Percentiles rank a stretch among this genome's conserved stretches.
phyloP scores from a whole-genome alignment of 2,329 filamentous ascomycete genomes.

The Venturia asperata region DNA sequence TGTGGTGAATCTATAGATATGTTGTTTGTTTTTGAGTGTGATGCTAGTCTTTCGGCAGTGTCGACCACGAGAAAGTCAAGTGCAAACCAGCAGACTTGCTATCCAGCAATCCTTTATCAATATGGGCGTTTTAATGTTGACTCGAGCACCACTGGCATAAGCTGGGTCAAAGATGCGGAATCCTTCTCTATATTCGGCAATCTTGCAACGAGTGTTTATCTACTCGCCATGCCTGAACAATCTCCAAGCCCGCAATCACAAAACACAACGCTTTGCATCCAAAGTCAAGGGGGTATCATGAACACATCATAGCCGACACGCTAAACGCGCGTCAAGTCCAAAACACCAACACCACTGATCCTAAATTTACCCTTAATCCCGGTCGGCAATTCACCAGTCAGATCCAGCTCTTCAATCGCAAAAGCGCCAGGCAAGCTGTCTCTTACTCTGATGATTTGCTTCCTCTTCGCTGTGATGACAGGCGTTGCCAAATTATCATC shows the following conservation, averaged over 20 bases:
- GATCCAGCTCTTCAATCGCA: conserved; percentile 14
- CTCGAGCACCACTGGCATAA: neutral
- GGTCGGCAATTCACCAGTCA: conserved; percentile 3
- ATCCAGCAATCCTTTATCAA: neutral
- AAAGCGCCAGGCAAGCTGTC: conserved; percentile 17
- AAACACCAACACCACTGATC: conserved; percentile 14
- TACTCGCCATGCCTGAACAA: neutral
- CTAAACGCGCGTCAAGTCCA: conserved; percentile 18
- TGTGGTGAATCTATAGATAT: neutral
- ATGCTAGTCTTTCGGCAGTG: neutral
- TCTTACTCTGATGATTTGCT: conserved; percentile 16
- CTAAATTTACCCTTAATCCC: neutral
- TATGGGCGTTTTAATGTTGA: neutral
- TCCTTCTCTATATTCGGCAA: neutral
- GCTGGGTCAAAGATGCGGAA: neutral
- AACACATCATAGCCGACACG: neutral
- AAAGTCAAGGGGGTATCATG: conserved; percentile 3
- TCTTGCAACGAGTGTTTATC: neutral
- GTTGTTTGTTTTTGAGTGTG: neutral
- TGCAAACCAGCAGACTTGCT: neutral
- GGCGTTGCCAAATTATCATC: neutral
- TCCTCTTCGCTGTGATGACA: conserved; percentile 11
- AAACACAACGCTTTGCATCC: neutral
- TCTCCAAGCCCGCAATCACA: neutral
- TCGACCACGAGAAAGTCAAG: neutral